phyloP scores from a whole-genome alignment of 2,329 filamentous ascomycete genomes.

The Pyrenochaeta sp. region DNA sequence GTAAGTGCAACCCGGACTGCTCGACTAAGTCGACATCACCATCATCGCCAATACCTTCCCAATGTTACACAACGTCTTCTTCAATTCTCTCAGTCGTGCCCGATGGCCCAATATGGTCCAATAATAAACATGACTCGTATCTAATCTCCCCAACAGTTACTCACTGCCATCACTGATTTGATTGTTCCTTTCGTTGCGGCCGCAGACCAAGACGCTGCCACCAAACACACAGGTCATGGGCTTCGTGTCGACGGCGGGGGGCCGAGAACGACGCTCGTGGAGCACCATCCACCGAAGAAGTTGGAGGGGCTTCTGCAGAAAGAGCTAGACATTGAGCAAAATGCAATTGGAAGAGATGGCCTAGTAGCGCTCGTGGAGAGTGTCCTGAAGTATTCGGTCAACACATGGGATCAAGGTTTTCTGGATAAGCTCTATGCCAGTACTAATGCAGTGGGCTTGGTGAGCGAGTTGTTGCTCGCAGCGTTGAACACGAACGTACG shows the following conservation, averaged over 20 bases:
- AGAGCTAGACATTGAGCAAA: constrained; percentile 47
- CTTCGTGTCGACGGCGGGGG: constrained; percentile 70
- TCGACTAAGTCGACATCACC: not conserved
- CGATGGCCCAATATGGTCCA: not conserved
- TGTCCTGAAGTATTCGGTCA: constrained; percentile 86
- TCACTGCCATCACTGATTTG: constrained; percentile 67
- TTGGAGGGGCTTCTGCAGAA: constrained; percentile 50
- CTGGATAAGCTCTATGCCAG: constrained; percentile 94
- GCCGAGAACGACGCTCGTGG: constrained; percentile 54
- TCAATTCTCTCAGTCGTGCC: not conserved
- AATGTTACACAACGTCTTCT: not conserved
- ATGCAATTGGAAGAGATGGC: constrained; percentile 54
- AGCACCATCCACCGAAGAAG: constrained; percentile 55
- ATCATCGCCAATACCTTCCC: not conserved
- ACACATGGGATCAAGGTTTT: constrained; percentile 98
- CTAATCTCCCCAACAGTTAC: constrained; percentile 10
- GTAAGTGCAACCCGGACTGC: constrained; percentile 27
- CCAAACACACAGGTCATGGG: constrained; percentile 65
- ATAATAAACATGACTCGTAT: not conserved
- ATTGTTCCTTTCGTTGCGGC: constrained; percentile 74
- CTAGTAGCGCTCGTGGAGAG: constrained; percentile 65
- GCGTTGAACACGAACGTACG: constrained; percentile 86
- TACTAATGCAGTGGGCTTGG: constrained; percentile 85
- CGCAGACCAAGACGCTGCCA: constrained; percentile 71
- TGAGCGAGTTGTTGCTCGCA: constrained; percentile 83